A percentile compares a stretch with the other conserved stretches of the same genome.
Conservation (phyloP, 2,329 filamentous ascomycete species). For the Macrophomina pseudophaseolina region DNA sequence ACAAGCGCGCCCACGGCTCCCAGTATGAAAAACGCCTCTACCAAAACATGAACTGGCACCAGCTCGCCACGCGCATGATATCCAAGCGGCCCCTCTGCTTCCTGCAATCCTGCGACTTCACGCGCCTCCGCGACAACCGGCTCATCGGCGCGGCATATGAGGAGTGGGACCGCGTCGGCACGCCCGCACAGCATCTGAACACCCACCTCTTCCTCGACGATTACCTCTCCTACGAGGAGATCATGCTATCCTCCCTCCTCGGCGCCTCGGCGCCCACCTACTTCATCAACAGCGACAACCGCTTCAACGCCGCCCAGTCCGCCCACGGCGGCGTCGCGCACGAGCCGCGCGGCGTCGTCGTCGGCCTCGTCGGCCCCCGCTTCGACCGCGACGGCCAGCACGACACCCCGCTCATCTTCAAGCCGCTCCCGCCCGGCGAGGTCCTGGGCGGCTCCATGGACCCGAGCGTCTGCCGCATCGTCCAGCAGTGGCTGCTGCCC, state of each 20-base stretch:
- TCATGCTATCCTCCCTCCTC: slow-evolving; percentile 39
- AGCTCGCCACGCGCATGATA: slow-evolving; percentile 36
- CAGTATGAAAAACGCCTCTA: slow-evolving; percentile 37
- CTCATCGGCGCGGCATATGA: slow-evolving; percentile 3
- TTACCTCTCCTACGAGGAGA: slow-evolving; percentile 43
- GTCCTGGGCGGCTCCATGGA: slow-evolving; percentile 30
- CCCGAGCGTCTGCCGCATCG: slow-evolving; percentile 19
- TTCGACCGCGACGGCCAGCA: slow-evolving; percentile 39
- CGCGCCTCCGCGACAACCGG: slow-evolving; percentile 35
- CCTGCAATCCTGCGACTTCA: slow-evolving; percentile 34
- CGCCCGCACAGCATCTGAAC: slow-evolving; percentile 27
- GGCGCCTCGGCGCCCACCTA: slow-evolving; percentile 36
- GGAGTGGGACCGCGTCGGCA: slow-evolving; percentile 39
- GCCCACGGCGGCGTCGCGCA: slow-evolving; percentile 27
- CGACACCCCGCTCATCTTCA: slow-evolving; percentile 30
- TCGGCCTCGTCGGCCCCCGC: slow-evolving; percentile 39
- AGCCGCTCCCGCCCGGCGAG: neutral
- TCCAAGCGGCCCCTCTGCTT: slow-evolving; percentile 38
- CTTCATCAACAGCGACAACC: slow-evolving; percentile 34
- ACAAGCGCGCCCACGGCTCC: slow-evolving; percentile 37
- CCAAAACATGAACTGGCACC: slow-evolving; percentile 26
- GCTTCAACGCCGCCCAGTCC: slow-evolving; percentile 30
- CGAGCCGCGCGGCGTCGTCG: slow-evolving; percentile 36
- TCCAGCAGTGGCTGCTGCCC: slow-evolving; percentile 11
- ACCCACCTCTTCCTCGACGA: slow-evolving; percentile 31